Evolutionary conservation across 192 early-diverging fungal genomes (phyloP), one percentile per base, ranked within the genome.

Genomic region (Dispira simplex): DNA sequence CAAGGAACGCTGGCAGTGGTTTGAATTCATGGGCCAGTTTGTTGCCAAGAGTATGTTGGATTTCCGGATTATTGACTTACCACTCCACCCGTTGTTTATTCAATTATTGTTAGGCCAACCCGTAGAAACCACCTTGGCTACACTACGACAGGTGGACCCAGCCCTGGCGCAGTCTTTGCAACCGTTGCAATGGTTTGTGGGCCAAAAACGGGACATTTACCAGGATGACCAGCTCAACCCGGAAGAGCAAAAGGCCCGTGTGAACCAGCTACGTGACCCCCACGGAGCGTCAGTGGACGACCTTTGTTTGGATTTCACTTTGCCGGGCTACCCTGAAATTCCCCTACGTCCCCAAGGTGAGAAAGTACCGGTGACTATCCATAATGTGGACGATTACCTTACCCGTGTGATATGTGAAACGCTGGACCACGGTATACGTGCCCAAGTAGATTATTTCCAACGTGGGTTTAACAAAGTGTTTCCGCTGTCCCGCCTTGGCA

Each of bases 21-120:
- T 93, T 75, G 76, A 75, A 55, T 74, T 81, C 0, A 64, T 92
- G 2, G 95, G 95, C 13, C 88, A 85, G 46, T 90, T 96, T 71
- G 81, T 93, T 20, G 91, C 89, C 26, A 92, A 93, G 70, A 86
- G 88, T 1, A 71, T 96, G 71, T 71, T 95, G 45, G 95, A 98
- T 65, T 79, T 79, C 43, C 77, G 95, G 52, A 81, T 90, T 9
- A 77, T 98, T 44, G 92, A 96, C 69, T 70, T 97, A 55, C 86
- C 85, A 3, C 81, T 97, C 62, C 83, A 79, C 58, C 66, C 79
- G 0, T 64, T 83, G 10, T 93, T 97, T 69, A 77, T 95, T 57
- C 78, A 83, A 11, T 75, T 84, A 52, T 73, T 87, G 16, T 75
- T 90, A 27, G 77, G 78, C 46, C 68, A 81, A 14, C 63, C 55